Percentiles rank a stretch among this genome's conserved stretches.
Conservation (phyloP, 768 basidiomycete species). For the Lentinus tigrinus region DNA sequence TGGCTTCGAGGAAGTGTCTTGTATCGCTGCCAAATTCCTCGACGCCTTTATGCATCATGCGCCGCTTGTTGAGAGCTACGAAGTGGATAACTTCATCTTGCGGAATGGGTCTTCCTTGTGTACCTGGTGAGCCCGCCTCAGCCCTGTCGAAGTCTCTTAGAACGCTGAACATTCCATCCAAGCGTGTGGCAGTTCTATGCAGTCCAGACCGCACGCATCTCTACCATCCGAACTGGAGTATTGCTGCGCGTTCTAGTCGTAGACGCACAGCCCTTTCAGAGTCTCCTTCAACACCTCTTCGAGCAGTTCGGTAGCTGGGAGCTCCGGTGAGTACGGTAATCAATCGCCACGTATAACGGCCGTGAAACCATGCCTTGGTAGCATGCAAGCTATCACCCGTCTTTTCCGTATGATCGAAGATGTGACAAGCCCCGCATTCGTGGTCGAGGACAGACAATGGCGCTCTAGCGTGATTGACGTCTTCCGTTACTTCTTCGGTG, state of each 20-base stretch:
- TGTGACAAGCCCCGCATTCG: constrained; percentile 59
- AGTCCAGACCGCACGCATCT: constrained; percentile 55
- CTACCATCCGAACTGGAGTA: constrained; percentile 51
- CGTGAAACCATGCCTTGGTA: constrained; percentile 23
- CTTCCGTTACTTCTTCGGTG: constrained; percentile 58
- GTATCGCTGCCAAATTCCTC: constrained; percentile 61
- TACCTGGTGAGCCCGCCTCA: constrained; percentile 45
- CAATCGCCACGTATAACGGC: not conserved
- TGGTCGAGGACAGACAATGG: constrained; percentile 68
- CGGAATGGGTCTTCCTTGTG: constrained; percentile 59
- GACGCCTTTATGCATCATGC: constrained; percentile 58
- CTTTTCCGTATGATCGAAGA: constrained; percentile 68
- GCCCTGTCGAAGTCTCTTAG: not conserved
- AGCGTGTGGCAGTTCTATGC: constrained; percentile 71
- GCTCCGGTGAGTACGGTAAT: constrained; percentile 42
- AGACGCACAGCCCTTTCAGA: constrained; percentile 60
- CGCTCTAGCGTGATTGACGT: constrained; percentile 57
- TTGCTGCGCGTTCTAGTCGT: constrained; percentile 61
- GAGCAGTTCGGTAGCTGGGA: constrained; percentile 43
- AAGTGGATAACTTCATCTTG: constrained; percentile 72
- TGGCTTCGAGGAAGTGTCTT: constrained; percentile 47
- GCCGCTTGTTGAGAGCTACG: constrained; percentile 59
- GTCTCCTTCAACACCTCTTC: constrained; percentile 44
- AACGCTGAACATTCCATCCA: constrained; percentile 24
- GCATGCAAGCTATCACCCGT: constrained; percentile 51